Evolutionary conservation across 179 eudicot genomes (phyloP).

Genomic region (Amaranthus tricolor): DNA sequence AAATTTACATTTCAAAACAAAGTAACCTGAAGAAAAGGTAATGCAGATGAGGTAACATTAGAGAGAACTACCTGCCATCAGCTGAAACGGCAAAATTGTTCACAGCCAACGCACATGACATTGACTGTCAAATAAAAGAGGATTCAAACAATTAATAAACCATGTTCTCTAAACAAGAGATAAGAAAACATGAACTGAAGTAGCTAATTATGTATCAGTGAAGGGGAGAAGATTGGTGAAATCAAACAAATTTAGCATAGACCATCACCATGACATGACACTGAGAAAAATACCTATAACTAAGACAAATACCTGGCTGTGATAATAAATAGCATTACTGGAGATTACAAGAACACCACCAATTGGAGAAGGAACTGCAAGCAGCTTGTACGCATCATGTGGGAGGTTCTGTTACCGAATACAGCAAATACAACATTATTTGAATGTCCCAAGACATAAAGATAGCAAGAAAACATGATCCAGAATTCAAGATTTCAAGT

Average conservation of each 20-base stretch:
- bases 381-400: conserved; percentile 96
- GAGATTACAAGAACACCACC: conserved; percentile 92
- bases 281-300: conserved; percentile 1
- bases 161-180: background rate
- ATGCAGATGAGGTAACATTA: background rate
- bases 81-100: conserved; percentile 72
- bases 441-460: conserved; percentile 10
- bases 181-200: background rate
- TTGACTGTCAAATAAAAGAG: conserved; percentile 61
- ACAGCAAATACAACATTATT: conserved; percentile 1
- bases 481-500: too few species aligned
- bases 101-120: conserved; percentile 82
- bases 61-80: conserved; percentile 62
- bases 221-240: background rate
- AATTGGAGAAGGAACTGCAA: conserved; percentile 98
- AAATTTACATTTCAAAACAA: background rate
- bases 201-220: conserved; percentile 14
- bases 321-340: conserved; percentile 86
- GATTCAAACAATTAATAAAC: background rate
- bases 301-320: conserved; percentile 75
- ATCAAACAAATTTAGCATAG: conserved; percentile 5
- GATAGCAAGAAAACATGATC: background rate
- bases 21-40: background rate
- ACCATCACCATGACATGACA: conserved; percentile 15
- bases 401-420: conserved; percentile 72